Conservation (phyloP, 2,329 filamentous ascomycete species). For the Aphanocladium album region DNA sequence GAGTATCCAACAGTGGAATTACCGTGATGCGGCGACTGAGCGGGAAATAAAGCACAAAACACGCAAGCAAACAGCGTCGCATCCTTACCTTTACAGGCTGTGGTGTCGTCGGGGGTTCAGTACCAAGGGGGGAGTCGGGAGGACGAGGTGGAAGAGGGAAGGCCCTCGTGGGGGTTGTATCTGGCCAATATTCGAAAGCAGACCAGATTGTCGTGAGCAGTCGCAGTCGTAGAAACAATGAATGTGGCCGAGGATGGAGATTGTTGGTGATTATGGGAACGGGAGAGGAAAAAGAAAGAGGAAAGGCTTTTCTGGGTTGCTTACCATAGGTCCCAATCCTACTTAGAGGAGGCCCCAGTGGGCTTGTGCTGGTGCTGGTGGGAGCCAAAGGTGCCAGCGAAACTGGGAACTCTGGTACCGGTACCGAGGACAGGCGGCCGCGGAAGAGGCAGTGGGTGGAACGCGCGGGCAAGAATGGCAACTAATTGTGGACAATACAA, state of each 20-base stretch:
- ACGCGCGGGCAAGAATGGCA: too few relatives aligned
- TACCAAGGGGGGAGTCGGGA: neutral
- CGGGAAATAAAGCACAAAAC: neutral
- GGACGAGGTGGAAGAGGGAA: neutral
- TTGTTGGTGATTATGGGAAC: neutral
- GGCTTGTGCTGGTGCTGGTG: neutral
- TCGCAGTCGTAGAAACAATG: neutral
- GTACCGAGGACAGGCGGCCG: too few relatives aligned
- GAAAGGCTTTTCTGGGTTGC: neutral
- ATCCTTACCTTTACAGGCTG: conserved; percentile 3
- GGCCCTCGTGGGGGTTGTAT: neutral
- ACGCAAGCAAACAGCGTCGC: conserved; percentile 4
- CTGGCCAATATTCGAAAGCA: neutral
- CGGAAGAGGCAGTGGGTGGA: too few relatives aligned
- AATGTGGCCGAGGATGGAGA: neutral
- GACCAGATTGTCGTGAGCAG: neutral
- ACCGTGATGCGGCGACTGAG: neutral
- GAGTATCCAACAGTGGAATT: neutral
- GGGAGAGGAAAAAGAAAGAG: neutral
- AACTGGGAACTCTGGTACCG: too few relatives aligned
- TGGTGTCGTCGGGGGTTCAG: neutral
- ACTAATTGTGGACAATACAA: too few relatives aligned
- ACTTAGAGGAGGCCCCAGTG: too few relatives aligned
- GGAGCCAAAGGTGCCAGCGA: neutral
- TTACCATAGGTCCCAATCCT: neutral